Conservation (phyloP, 2,329 filamentous ascomycete species). For the Paraphoma chrysanthemicola region DNA sequence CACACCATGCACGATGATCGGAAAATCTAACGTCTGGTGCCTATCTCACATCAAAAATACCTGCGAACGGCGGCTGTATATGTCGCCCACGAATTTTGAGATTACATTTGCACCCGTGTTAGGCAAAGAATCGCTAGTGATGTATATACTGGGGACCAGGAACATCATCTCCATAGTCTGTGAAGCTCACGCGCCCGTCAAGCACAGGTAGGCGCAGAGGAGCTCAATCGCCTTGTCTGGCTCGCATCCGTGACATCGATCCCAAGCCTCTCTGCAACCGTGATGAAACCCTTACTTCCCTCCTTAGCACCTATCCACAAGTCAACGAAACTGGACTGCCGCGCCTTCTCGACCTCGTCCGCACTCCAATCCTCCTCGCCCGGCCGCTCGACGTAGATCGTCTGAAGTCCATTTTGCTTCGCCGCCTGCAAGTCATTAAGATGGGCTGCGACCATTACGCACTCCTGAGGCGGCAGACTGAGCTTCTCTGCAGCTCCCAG, state of each 20-base stretch:
- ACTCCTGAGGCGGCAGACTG: slow-evolving; percentile 64
- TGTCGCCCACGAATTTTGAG: too few relatives aligned
- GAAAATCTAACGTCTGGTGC: too few relatives aligned
- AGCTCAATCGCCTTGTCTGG: slow-evolving; percentile 17
- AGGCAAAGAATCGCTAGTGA: too few relatives aligned
- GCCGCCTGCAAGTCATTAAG: slow-evolving; percentile 73
- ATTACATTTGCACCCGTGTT: too few relatives aligned
- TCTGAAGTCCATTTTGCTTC: slow-evolving; percentile 68
- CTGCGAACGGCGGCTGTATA: too few relatives aligned
- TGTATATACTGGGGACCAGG: too few relatives aligned
- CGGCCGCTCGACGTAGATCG: slow-evolving; percentile 75
- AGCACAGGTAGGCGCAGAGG: slow-evolving; percentile 13
- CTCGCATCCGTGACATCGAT: slow-evolving; percentile 16
- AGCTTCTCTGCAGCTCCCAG: slow-evolving; percentile 69
- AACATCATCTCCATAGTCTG: too few relatives aligned
- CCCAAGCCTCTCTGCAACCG: slow-evolving; percentile 51
- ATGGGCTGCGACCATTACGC: slow-evolving; percentile 81
- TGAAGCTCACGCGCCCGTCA: not conserved
- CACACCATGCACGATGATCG: too few relatives aligned
- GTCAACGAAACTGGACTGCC: slow-evolving; percentile 69
- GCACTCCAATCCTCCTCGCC: slow-evolving; percentile 68
- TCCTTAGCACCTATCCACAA: slow-evolving; percentile 53
- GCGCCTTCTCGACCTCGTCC: slow-evolving; percentile 59
- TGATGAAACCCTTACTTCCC: slow-evolving; percentile 57
- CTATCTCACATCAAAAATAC: too few relatives aligned